These are phyloP conservation scores for Cicer arietinum DNA, from an alignment of 306 rosid genomes.

Conservation along the genomic window DNA sequence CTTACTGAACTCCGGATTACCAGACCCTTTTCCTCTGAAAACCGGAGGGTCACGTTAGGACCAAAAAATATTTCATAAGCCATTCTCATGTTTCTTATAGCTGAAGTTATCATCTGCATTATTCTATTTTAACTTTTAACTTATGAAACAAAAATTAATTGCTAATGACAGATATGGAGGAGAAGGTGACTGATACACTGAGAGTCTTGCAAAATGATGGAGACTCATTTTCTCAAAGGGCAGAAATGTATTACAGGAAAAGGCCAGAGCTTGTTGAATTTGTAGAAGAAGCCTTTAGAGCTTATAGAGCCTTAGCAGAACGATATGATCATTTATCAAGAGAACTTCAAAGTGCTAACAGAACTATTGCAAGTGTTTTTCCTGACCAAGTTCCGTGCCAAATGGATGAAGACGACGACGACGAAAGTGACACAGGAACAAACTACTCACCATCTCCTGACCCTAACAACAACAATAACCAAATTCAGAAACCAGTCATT, in stretches of 20 bases:
- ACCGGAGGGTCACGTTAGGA: too few species aligned
- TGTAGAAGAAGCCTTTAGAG: conserved; percentile 74
- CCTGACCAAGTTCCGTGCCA: conserved; percentile 81
- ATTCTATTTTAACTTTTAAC: conserved; percentile 4
- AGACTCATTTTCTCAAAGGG: conserved; percentile 86
- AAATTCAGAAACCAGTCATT: conserved; percentile 35
- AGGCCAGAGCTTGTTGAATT: conserved; percentile 81
- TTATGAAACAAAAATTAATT: neutral
- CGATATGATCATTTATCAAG: conserved; percentile 79
- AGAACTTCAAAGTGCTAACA: conserved; percentile 90
- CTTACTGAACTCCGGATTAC: too few species aligned
- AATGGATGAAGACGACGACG: conserved; percentile 60
- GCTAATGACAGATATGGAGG: conserved; percentile 81
- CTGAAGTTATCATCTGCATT: neutral
- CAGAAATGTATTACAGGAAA: conserved; percentile 89
- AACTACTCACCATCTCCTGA: conserved; percentile 42
- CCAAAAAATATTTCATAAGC: too few species aligned
- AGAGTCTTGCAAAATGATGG: conserved; percentile 77
- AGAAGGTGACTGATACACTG: conserved; percentile 68
- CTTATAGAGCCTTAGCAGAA: conserved; percentile 86
- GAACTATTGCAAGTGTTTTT: conserved; percentile 81
- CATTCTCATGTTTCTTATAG: neutral
- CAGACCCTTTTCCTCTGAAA: too few species aligned
- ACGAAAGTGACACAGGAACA: conserved; percentile 48
- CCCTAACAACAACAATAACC: conserved; percentile 21